Evolutionary conservation across 306 rosid genomes (phyloP).

Genomic region (Hippophae rhamnoides): DNA sequence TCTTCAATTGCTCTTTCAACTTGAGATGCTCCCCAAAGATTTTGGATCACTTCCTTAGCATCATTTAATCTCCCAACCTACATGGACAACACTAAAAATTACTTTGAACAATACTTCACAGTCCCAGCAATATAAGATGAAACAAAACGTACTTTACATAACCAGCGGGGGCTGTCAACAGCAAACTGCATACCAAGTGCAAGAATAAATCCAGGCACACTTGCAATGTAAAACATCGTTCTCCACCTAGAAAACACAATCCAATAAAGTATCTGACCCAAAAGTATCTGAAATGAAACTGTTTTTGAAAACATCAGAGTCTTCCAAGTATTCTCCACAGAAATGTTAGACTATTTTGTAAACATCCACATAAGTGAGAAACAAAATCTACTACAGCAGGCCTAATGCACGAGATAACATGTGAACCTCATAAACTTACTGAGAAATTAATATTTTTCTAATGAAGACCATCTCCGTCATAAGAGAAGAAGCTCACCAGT

Average conservation of each 20-base stretch:
- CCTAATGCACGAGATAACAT: not conserved
- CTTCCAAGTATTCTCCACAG: slow-evolving; percentile 2
- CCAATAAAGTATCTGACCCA: slow-evolving; percentile 1
- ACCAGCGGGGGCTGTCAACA: slow-evolving; percentile 94
- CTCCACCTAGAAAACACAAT: slow-evolving; percentile 69
- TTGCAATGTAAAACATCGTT: slow-evolving; percentile 70
- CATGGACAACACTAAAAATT: slow-evolving; percentile 16
- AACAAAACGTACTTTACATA: slow-evolving; percentile 56
- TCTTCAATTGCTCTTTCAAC: slow-evolving; percentile 70
- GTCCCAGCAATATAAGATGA: slow-evolving; percentile 5
- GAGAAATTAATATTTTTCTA: not conserved
- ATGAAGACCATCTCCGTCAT: not conserved
- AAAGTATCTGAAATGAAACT: not conserved
- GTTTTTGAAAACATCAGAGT: not conserved
- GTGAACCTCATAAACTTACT: not conserved
- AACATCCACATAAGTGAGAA: slow-evolving; percentile 1
- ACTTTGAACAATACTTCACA: not conserved
- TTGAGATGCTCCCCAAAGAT: slow-evolving; percentile 78
- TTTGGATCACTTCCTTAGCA: slow-evolving; percentile 48
- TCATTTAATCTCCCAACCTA: slow-evolving; percentile 66
- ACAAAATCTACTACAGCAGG: not conserved
- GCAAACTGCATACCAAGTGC: slow-evolving; percentile 82
- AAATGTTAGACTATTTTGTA: not conserved
- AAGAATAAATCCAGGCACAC: slow-evolving; percentile 62
- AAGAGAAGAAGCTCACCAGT: slow-evolving; percentile 46